Base-by-base conservation (phyloP, 1,284 basidiomycete genomes). In the Rhodotorula sp. region DNA sequence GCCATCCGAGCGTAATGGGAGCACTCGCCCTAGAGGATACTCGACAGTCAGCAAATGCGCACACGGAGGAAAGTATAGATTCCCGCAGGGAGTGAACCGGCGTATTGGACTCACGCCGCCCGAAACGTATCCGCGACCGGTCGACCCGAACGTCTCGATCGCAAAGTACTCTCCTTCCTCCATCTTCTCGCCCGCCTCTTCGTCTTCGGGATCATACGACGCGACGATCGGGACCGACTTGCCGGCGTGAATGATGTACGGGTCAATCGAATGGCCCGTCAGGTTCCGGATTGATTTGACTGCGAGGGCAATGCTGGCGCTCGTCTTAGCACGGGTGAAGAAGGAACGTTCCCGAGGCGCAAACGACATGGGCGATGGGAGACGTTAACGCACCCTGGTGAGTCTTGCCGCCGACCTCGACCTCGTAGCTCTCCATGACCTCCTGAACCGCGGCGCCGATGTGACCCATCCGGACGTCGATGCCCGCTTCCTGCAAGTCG, bases 101-200 rank as follows among this genome's bases (percentile, higher is more conserved):
- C 12, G 54, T 6, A 19, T 6, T 3, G 16, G 5, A 59, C 58
- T 43, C 23, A 47, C 58, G 43, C 86, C 86, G 79, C 99, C 95
- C 19, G 92, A 85, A n/a, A 98, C 93, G 59, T 89, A 86, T 5
- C 95, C 97, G 56, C 90, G 86, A n/a, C 97, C 97, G 0, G 95
- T 99, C 34, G 91, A 92, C 31, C 97, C 97, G 82, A 99, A 99
- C 0, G 97, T 99, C 82, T 99, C 97, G 74, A 99, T 97, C 21
- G 97, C 97, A 81, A 94, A 99, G 81, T 97, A 97, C 80, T 99
- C 97, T 50, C 94, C 95, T 82, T 99, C 97, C 81, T 99, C 97
- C 97, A 99, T 99, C 83, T 93, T 97, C 28, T 91, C 93, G 78
- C 88, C 86, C 75, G 79, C 74, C 73, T 88, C 86, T 73, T 79